Conservation (phyloP, 345 rosid genomes). For the Lepidium didymum region DNA sequence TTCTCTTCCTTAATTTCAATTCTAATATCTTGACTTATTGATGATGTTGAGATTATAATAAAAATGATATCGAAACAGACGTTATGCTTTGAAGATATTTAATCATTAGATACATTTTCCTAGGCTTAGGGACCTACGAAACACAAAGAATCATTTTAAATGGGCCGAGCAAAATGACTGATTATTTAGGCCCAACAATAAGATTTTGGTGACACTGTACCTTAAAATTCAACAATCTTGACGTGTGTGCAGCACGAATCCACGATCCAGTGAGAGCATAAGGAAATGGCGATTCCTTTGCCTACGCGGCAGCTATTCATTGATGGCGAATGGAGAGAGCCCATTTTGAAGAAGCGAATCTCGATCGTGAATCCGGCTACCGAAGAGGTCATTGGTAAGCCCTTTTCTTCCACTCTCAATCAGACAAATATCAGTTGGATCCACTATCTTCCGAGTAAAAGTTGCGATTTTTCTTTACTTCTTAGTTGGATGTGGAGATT, state of each 20-base stretch:
- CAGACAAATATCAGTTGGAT: neutral
- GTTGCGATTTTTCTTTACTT: neutral
- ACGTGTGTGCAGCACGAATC: neutral
- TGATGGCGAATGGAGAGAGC: conserved; percentile 84
- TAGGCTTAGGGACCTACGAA: neutral
- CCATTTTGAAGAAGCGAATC: conserved; percentile 67
- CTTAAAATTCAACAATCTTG: neutral
- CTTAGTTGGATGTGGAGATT: neutral
- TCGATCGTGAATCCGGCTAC: conserved; percentile 73
- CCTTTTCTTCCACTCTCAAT: neutral
- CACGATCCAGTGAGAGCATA: neutral
- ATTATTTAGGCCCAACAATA: neutral
- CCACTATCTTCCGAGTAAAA: neutral
- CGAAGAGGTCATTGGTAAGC: conserved; percentile 57
- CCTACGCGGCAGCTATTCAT: conserved; percentile 67
- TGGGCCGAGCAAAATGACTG: neutral
- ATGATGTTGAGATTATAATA: neutral
- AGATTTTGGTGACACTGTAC: neutral
- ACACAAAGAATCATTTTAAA: neutral
- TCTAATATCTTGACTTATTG: neutral
- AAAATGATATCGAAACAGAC: neutral
- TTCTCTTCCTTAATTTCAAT: conserved; percentile 5
- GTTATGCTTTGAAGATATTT: conserved; percentile 2
- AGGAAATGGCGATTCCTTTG: conserved; percentile 40
- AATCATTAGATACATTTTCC: neutral